A percentile compares a stretch with the other conserved stretches of the same genome.
Conservation (phyloP, 345 rosid genomes). For the Schrenkiella parvula region DNA sequence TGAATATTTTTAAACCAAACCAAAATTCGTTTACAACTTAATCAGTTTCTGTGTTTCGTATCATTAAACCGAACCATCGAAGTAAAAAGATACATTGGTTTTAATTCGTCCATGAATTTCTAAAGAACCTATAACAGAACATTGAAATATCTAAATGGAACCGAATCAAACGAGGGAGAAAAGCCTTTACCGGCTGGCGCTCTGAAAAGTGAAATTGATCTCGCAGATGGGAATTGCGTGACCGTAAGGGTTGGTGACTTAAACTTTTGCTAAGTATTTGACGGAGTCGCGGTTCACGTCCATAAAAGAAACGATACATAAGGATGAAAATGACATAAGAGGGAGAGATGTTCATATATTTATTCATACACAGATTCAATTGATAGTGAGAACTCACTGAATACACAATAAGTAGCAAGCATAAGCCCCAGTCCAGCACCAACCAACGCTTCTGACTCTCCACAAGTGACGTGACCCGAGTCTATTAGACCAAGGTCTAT, state of each 20-base stretch:
- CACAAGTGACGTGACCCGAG: no score
- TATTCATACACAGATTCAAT: constrained; percentile 15
- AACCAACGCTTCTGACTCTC: constrained; percentile 22
- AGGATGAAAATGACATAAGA: no score
- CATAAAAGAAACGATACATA: no score
- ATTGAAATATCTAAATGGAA: neutral
- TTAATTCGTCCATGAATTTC: neutral
- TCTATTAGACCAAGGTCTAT: no score
- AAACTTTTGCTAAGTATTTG: constrained; percentile 56
- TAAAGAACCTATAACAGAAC: neutral
- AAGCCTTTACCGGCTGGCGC: constrained; percentile 47
- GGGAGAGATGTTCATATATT: neutral
- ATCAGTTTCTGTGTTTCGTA: neutral
- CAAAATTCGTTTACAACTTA: neutral
- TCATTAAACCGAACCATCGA: neutral
- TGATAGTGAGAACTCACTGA: constrained; percentile 31
- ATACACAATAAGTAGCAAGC: constrained; percentile 16
- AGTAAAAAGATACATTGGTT: neutral
- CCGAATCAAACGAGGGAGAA: neutral
- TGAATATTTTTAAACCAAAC: neutral
- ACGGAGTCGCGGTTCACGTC: constrained; percentile 53
- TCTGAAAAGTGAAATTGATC: constrained; percentile 55
- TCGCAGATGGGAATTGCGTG: constrained; percentile 66
- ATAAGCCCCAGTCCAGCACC: constrained; percentile 17
- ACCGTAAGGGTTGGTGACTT: constrained; percentile 61